phyloP scores from a whole-genome alignment of 192 early-diverging fungal genomes.

The Mortierella hygrophila region DNA sequence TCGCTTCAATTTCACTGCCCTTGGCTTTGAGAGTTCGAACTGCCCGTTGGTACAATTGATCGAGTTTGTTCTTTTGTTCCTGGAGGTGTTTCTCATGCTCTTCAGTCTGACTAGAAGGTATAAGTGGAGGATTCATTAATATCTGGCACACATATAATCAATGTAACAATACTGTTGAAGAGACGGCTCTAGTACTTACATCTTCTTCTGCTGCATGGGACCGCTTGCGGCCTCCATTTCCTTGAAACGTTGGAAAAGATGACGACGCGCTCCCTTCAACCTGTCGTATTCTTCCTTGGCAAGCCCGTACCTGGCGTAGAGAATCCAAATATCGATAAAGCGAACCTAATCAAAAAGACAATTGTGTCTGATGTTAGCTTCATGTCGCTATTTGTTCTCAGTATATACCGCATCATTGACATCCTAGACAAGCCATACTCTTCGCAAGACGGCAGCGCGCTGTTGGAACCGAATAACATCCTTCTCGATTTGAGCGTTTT shows the following conservation, averaged over 20 bases:
- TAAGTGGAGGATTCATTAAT: not conserved
- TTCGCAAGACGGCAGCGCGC: constrained; percentile 71
- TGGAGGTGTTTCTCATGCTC: not conserved
- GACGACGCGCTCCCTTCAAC: constrained; percentile 58
- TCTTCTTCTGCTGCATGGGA: constrained; percentile 53
- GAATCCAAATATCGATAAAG: constrained; percentile 71
- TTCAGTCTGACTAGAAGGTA: constrained; percentile 27
- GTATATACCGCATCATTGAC: not conserved
- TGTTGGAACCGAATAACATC: constrained; percentile 84
- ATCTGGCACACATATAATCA: not conserved
- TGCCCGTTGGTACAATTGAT: constrained; percentile 28
- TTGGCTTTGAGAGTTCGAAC: constrained; percentile 28
- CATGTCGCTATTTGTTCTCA: not conserved
- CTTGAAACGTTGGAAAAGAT: constrained; percentile 56
- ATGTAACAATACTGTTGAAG: not conserved
- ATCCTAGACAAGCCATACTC: constrained; percentile 14
- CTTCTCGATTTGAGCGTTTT: constrained; percentile 78
- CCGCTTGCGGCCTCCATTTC: constrained; percentile 51
- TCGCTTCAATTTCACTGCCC: constrained; percentile 18
- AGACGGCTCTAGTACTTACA: constrained; percentile 15
- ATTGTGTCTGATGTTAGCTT: not conserved
- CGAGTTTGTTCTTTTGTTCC: constrained; percentile 27
- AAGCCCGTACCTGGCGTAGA: constrained; percentile 71
- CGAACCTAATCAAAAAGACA: constrained; percentile 55
- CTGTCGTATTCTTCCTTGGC: constrained; percentile 68